Percentiles rank a stretch among this genome's conserved stretches.
phyloP scores from a whole-genome alignment of 2,329 filamentous ascomycete species.

The Graphilbum ipis-grandicollis region DNA sequence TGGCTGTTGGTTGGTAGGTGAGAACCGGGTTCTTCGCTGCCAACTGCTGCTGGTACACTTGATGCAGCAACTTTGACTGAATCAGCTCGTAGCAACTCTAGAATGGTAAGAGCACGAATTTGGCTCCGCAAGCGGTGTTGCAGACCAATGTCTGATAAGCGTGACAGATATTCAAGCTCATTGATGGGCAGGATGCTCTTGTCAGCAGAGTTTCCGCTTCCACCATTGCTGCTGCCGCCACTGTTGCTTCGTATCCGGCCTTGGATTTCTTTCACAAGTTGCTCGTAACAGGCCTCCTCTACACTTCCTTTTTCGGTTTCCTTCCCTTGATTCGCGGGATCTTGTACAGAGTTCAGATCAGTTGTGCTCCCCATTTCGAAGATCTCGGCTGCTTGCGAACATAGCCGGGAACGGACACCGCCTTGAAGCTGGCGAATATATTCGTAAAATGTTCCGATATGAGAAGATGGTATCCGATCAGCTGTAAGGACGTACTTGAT shows the following conservation, averaged over 20 bases:
- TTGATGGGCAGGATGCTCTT: conserved; percentile 23
- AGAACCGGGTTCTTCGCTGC: no score
- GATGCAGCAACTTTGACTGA: no score
- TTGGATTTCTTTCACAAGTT: neutral
- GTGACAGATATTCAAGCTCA: conserved; percentile 32
- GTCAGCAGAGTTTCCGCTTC: no score
- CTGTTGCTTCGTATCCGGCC: no score
- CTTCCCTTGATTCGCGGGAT: conserved; percentile 21
- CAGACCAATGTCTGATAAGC: conserved; percentile 29
- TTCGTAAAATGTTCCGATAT: conserved; percentile 52
- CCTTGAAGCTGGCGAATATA: conserved; percentile 73
- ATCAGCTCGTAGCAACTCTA: conserved; percentile 35
- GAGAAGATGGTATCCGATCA: conserved; percentile 48
- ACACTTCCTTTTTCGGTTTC: conserved; percentile 26
- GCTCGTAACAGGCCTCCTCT: neutral
- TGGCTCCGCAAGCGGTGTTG: conserved; percentile 40
- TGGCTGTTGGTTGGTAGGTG: no score
- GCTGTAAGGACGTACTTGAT: conserved; percentile 68
- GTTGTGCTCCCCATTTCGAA: conserved; percentile 36
- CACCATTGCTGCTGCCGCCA: no score
- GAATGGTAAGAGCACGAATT: conserved; percentile 42
- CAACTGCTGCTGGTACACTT: no score
- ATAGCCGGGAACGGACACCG: conserved; percentile 50
- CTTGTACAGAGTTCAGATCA: conserved; percentile 26
- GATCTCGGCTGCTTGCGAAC: conserved; percentile 46